These are phyloP conservation scores for Rhizophagus clarus DNA, from an alignment of 192 early-diverging fungal species.

Conservation along the genomic window DNA sequence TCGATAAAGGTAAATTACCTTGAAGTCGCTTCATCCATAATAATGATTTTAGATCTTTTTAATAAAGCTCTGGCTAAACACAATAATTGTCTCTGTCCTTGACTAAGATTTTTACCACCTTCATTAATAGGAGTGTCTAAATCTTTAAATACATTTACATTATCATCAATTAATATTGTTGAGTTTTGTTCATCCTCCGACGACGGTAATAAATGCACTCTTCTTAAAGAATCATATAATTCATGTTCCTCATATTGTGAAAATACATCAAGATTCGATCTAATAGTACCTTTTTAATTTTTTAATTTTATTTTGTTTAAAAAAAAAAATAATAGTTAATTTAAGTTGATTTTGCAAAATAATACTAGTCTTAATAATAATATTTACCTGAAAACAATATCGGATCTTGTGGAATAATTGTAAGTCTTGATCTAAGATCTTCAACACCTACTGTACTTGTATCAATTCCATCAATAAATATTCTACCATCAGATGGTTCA, in stretches of 20 bases:
- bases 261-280: constrained; percentile 83
- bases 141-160: constrained; percentile 48
- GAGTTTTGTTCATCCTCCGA: constrained; percentile 31
- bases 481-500: constrained; percentile 67
- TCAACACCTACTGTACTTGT: constrained; percentile 72
- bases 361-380: not conserved
- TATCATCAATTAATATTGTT: constrained; percentile 24
- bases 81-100: constrained; percentile 83
- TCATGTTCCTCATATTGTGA: constrained; percentile 61
- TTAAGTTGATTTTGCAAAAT: not conserved
- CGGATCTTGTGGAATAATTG: constrained; percentile 81
- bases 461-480: constrained; percentile 78
- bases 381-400: constrained; percentile 51
- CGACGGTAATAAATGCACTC: constrained; percentile 57
- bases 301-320: not conserved
- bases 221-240: constrained; percentile 67
- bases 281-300: constrained; percentile 71
- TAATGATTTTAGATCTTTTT: constrained; percentile 59
- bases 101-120: constrained; percentile 76
- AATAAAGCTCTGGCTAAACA: constrained; percentile 81
- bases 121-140: constrained; percentile 59
- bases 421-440: constrained; percentile 66
- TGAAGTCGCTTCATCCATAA: constrained; percentile 53
- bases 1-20: constrained; percentile 23
- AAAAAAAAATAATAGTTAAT: not conserved